Percentiles rank a stretch among this genome's conserved stretches.
These are phyloP conservation scores for Russula sp. DNA, from an alignment of 768 basidiomycete genomes.

Conservation along the genomic window DNA sequence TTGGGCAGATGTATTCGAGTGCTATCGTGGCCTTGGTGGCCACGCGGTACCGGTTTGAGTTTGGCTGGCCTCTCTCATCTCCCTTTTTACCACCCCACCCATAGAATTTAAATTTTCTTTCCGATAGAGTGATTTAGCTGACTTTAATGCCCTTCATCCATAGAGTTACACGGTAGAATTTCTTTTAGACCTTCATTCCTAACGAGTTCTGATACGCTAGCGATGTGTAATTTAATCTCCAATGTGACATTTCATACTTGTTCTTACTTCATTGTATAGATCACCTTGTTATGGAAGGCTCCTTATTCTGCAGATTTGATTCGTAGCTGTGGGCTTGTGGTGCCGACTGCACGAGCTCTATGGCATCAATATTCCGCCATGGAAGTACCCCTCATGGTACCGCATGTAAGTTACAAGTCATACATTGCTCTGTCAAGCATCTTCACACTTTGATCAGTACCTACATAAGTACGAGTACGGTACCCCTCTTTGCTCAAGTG, in stretches of 20 bases:
- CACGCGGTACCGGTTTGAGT: constrained; percentile 1
- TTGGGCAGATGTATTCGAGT: constrained; percentile 28
- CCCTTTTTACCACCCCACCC: neutral
- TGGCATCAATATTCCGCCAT: no score
- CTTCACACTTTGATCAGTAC: no score
- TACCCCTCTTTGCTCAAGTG: no score
- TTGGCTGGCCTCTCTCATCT: neutral
- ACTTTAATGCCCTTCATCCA: constrained; percentile 8
- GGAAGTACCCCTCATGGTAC: no score
- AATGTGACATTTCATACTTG: neutral
- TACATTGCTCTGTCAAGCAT: no score
- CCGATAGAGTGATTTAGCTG: neutral
- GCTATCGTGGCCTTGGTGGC: constrained; percentile 21
- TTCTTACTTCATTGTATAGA: constrained; percentile 1
- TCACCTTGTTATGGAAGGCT: neutral
- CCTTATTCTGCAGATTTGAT: neutral
- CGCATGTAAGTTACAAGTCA: no score
- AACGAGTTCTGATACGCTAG: constrained; percentile 2
- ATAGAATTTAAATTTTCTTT: neutral
- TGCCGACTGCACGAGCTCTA: neutral
- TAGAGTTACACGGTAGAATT: constrained; percentile 17
- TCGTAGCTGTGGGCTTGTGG: neutral
- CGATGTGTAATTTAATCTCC: constrained; percentile 7
- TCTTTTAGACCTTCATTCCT: constrained; percentile 2
- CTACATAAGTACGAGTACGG: no score